Base-by-base conservation (phyloP, 768 basidiomycete genomes). In the Leccinum olivaceopallidum region DNA sequence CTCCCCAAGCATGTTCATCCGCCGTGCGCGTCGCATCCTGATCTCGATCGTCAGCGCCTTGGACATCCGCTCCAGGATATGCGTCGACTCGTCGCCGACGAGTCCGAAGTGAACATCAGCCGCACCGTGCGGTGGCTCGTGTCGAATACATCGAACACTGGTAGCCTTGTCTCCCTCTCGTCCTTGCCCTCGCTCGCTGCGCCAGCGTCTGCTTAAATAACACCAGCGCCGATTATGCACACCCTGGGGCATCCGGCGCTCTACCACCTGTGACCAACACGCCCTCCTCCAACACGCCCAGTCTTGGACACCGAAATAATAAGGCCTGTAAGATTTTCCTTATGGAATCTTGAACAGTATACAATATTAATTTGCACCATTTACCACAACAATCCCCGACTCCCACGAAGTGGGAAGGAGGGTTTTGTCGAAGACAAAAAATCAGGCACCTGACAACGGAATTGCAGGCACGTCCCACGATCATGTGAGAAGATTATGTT, bases 201-300 rank as follows among this genome's bases (percentile, higher is more conserved):
- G 9, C 9, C 3, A 32, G 30, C 9, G 30, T 32, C 30, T 32
- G 30, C 30, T 32, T 55, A n/a, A 3, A 44, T 28, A 42, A 42
- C 18, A 42, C 14, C 18, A 42, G 5, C 5, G 4, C n/a, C 7
- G 4, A 44, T 9, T 9, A 44, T n/a, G n/a, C 9, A n/a, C 18
- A 73, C 14, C 60, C 73, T 0, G 78, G 69, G 3, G 80, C 77
- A 59, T 81, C 79, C 0, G 79, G 79, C 9, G 79, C 79, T 37
- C 80, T 71, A 63, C 81, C 80, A 0, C 81, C 80, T 3, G 80
- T 80, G 1, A 69, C 64, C 4, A 80, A 42, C 9, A 57, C 63
- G 0, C 65, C 70, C 49, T 76, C 73, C 5, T 67, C 60, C 9
- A 69, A 20, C 9, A 56, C 5, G 6, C 14, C 62, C 10, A 32